Evolutionary conservation across 495 filamentous ascomycete species (phyloP).

Genomic region (Aspergillus cavernicola): DNA sequence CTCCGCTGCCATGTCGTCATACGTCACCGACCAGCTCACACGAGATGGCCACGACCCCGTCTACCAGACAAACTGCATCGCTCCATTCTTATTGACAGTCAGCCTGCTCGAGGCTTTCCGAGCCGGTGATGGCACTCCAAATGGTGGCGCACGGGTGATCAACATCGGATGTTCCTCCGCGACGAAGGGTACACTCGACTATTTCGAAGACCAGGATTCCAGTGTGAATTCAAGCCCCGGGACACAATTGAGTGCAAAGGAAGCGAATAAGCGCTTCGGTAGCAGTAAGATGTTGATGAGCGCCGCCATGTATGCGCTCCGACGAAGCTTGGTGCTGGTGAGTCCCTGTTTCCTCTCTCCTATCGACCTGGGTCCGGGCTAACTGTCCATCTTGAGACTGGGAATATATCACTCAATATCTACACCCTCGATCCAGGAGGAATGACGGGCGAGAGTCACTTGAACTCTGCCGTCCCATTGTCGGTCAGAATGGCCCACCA

Average conservation of each 20-base stretch:
- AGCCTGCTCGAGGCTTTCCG: slow-evolving; percentile 41
- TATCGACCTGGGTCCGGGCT: neutral
- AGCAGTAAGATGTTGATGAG: slow-evolving; percentile 42
- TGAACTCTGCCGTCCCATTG: slow-evolving; percentile 26
- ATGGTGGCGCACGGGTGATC: slow-evolving; percentile 36
- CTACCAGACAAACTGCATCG: slow-evolving; percentile 41
- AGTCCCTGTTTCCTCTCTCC: slow-evolving; percentile 17
- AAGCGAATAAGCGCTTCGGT: slow-evolving; percentile 34
- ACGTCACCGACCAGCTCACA: slow-evolving; percentile 32
- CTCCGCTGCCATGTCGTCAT: slow-evolving; percentile 37
- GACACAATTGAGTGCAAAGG: slow-evolving; percentile 28
- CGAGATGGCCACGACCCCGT: slow-evolving; percentile 38
- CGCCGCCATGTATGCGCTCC: slow-evolving; percentile 40
- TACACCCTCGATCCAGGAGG: slow-evolving; percentile 42
- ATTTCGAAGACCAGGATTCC: slow-evolving; percentile 27
- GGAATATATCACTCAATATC: slow-evolving; percentile 37
- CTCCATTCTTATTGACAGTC: slow-evolving; percentile 39
- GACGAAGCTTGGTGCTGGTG: slow-evolving; percentile 38
- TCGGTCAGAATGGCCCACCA: slow-evolving; percentile 35
- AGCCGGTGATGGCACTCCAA: slow-evolving; percentile 32
- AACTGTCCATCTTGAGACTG: slow-evolving; percentile 23
- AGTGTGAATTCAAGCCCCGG: slow-evolving; percentile 18
- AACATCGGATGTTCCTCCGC: slow-evolving; percentile 37
- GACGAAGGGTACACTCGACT: slow-evolving; percentile 34
- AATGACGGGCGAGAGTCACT: slow-evolving; percentile 28